Base-by-base conservation (phyloP, 2,329 filamentous ascomycete genomes). In the Sporothrix protearum region DNA sequence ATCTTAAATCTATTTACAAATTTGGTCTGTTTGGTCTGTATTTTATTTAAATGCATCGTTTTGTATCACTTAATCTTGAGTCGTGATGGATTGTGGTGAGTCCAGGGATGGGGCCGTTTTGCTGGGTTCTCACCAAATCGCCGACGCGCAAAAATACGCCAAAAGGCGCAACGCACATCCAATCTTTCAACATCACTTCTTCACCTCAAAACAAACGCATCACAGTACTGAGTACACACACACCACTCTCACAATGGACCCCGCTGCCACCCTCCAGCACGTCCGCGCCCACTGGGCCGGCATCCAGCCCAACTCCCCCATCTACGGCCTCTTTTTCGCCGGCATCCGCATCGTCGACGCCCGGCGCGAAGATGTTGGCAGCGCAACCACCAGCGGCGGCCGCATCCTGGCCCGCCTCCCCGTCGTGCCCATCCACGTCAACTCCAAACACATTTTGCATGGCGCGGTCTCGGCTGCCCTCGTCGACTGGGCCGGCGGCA, bases 401-500 rank as follows among this genome's bases (percentile, higher is more conserved):
- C 78, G 76, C 12, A 82, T 89, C 55, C 81, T 79, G 22, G 83
- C 86, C 10, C 82, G 80, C 0, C 81, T 90, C 33, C 78, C 79
- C 1, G 81, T 89, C 7, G 81, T 79, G 19, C 73, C 79, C 12
- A 83, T 85, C 74, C 91, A 93, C 79, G 84, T 92, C 78, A 93
- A 93, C 81, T 87, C 87, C 73, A 85, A 87, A 71, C 86, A 87
- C 6, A 87, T 86, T 25, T 84, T 94, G 9, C 91, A 94, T 80
- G 91, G 91, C 74, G 88, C 89, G 66, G 91, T 92, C 3, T 89
- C 88, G 36, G 91, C 90, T 0, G 87, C 91, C 0, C 84, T 94
- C 25, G 85, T 92, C 63, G 91, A 94, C 81, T 92, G 90, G 86
- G 86, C 87, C 6, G 92, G 91, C 53, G 91, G 91, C 42, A 84